Evolutionary conservation across 139 green algal species (phyloP), one percentile per base, ranked within the genome.

Genomic region (Chlamydomonas sphaeroides): DNA sequence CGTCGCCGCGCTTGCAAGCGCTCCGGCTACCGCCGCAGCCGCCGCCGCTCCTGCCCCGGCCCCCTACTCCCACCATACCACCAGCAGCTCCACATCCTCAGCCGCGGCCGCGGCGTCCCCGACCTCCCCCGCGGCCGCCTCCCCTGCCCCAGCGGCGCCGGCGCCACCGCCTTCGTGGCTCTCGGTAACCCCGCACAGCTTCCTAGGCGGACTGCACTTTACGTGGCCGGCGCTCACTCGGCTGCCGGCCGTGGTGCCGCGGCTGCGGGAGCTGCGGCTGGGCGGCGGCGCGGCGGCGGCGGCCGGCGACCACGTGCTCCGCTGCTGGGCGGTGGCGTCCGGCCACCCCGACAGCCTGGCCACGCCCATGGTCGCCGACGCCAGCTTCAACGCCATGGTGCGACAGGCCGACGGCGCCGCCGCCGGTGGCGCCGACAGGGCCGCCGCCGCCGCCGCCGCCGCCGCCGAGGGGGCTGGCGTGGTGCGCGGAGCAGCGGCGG

Each of bases 231-330:
- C 73, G 15, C 73, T 70, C 21, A 70, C 73, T 10, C 17, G 23
- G 38, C 73, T 80, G 59, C 73, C 59, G 20, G 11, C 17, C 18
- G 59, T 80, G 73, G 39, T 61, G 73, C 73, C 73, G 15, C 59
- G n/a, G 30, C 59, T 80, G 57, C 59, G 59, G 39, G 73, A 80
- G 73, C 73, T 80, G 73, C 59, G 73, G 23, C 73, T 80, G 57
- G 73, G 73, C 21, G 73, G 73, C 36, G 23, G 51, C 38, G 72
- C 36, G 18, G 59, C 61, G 41, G 59, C 61, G 26, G 39, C 30
- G 3, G 36, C 28, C 61, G 49, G 14, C n/a, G 73, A 80, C 41
- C 73, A 80, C 41, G 73, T 70, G 57, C 41, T 80, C n/a, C 73
- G 73, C 39, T 69, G 73, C 73, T 80, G 73, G 73, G 73, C 73